phyloP scores from a whole-genome alignment of 345 rosid species.

The Citrus medica region DNA sequence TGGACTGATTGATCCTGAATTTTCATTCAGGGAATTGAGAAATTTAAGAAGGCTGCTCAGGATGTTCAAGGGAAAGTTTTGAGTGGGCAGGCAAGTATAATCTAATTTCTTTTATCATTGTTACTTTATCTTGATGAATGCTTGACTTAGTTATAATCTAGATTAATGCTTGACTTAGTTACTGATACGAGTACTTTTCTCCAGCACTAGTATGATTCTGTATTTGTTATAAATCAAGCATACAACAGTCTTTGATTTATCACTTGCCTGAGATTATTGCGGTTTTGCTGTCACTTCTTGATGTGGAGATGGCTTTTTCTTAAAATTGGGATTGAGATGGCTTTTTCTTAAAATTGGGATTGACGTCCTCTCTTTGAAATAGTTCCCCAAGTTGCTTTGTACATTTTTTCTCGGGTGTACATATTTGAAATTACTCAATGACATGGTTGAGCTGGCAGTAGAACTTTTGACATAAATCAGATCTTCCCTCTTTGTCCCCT shows the following conservation, averaged over 20 bases:
- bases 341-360: not conserved
- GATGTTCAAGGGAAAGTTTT: conserved; percentile 69
- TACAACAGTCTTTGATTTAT: not conserved
- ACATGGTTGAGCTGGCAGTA: not conserved
- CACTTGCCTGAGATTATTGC: not conserved
- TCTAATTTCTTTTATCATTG: not conserved
- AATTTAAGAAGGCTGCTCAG: conserved; percentile 84
- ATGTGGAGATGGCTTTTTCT: not conserved
- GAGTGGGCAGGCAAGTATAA: conserved; percentile 65
- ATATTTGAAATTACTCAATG: not conserved
- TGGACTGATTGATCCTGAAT: conserved; percentile 9
- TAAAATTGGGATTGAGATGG: not conserved
- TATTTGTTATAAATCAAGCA: not conserved
- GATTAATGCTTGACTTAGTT: not conserved
- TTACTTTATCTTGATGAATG: not conserved
- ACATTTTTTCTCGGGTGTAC: not conserved
- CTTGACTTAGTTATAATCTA: not conserved
- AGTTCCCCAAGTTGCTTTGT: not conserved
- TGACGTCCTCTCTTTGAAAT: not conserved
- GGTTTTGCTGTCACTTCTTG: not conserved
- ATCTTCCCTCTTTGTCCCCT: not conserved
- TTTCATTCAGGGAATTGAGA: conserved; percentile 80
- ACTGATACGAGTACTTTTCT: not conserved
- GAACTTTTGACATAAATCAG: not conserved
- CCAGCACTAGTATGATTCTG: not conserved